These are phyloP conservation scores for Aspergillus pseudonomiae DNA, from an alignment of 2,329 filamentous ascomycete genomes.

Conservation along the genomic window DNA sequence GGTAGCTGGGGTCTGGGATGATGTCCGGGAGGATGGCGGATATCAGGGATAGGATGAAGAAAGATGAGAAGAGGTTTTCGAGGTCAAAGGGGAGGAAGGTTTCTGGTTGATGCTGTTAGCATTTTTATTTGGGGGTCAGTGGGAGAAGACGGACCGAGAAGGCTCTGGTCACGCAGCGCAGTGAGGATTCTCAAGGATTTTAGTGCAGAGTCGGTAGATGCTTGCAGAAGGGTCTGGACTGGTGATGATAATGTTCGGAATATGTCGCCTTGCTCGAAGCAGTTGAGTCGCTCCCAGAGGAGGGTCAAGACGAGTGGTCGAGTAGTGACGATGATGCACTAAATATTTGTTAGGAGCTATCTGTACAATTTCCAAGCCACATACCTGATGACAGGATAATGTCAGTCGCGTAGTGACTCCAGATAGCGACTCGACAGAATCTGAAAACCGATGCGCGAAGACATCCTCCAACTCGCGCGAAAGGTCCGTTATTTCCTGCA, in stretches of 20 bases:
- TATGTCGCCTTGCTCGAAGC: constrained; percentile 20
- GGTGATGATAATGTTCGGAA: constrained; percentile 23
- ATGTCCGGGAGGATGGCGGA: constrained; percentile 45
- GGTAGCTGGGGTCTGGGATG: constrained; percentile 48
- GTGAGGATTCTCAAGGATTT: constrained; percentile 26
- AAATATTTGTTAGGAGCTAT: background rate
- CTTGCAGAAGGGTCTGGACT: constrained; percentile 25
- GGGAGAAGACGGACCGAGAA: constrained; percentile 20
- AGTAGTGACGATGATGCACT: constrained; percentile 33
- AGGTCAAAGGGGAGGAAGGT: constrained; percentile 42
- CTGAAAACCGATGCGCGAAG: constrained; percentile 39
- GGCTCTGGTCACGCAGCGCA: constrained; percentile 27
- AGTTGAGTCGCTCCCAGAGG: constrained; percentile 23
- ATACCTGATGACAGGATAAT: constrained; percentile 38
- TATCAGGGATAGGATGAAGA: constrained; percentile 39
- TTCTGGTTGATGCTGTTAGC: constrained; percentile 16
- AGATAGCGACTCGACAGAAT: constrained; percentile 40
- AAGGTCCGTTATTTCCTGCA: constrained; percentile 36
- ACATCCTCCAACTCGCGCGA: constrained; percentile 39
- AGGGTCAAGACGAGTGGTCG: constrained; percentile 25
- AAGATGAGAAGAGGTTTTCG: constrained; percentile 33
- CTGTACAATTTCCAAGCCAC: background rate
- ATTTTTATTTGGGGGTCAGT: background rate
- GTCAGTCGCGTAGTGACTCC: constrained; percentile 39
- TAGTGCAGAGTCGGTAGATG: constrained; percentile 27